These are phyloP conservation scores for Vachellia pachyceras DNA, from an alignment of 306 rosid species.

Conservation along the genomic window DNA sequence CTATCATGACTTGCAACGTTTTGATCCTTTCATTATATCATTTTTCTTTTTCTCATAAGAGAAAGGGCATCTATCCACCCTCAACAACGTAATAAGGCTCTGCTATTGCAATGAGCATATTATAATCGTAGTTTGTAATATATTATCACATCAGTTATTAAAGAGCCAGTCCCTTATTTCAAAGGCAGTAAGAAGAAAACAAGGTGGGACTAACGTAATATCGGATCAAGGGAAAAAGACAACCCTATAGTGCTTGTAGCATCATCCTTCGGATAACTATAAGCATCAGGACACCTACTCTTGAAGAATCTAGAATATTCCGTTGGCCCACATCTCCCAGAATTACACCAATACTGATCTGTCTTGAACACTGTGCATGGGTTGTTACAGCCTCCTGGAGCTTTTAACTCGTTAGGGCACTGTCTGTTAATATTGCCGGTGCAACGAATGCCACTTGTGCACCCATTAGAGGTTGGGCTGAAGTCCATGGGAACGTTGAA, in stretches of 20 bases:
- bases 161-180: too few relatives aligned
- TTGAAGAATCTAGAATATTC: constrained; percentile 44
- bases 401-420: constrained; percentile 47
- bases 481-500: constrained; percentile 55
- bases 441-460: constrained; percentile 32
- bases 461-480: constrained; percentile 20
- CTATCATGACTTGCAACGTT: too few relatives aligned
- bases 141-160: too few relatives aligned
- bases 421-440: constrained; percentile 45
- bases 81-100: too few relatives aligned
- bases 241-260: constrained; percentile 33
- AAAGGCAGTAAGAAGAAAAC: too few relatives aligned
- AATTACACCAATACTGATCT: constrained; percentile 40
- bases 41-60: too few relatives aligned
- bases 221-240: constrained; percentile 48
- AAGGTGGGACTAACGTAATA: too few relatives aligned
- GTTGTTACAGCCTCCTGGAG: constrained; percentile 54
- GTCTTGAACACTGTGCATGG: constrained; percentile 47
- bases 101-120: too few relatives aligned
- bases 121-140: too few relatives aligned
- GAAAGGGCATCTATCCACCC: too few relatives aligned
- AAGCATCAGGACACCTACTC: neutral
- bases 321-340: constrained; percentile 46
- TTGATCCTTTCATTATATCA: too few relatives aligned
- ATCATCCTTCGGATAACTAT: neutral